A percentile compares a stretch with the other conserved stretches of the same genome.
Conservation (phyloP, 225 moss, liverwort and hornwort genomes). For the Pleurozium schreberi region DNA sequence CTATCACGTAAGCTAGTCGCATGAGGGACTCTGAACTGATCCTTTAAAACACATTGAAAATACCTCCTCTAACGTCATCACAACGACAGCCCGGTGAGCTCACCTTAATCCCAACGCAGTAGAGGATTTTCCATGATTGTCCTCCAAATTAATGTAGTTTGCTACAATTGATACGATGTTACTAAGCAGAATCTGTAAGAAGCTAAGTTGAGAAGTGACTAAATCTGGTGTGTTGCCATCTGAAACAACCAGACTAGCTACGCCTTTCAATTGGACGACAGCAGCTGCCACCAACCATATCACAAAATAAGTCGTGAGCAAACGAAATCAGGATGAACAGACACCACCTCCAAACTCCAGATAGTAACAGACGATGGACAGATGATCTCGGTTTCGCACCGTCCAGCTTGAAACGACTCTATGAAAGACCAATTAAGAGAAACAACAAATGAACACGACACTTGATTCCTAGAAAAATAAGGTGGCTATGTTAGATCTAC, state of each 20-base stretch:
- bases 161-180: conserved; percentile 61
- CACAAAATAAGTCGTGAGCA: not conserved
- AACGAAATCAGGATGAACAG: not conserved
- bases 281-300: conserved; percentile 50
- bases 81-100: not conserved
- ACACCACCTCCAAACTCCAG: not conserved
- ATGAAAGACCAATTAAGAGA: not conserved
- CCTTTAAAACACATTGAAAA: not conserved
- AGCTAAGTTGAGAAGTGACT: conserved; percentile 38
- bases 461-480: not conserved
- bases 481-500: not conserved
- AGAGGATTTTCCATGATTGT: conserved; percentile 15
- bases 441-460: not conserved
- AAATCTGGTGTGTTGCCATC: conserved; percentile 39
- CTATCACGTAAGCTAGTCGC: not conserved
- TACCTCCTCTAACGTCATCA: not conserved
- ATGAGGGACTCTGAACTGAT: not conserved
- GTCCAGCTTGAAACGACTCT: not conserved
- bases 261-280: conserved; percentile 68
- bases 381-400: not conserved
- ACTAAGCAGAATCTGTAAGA: conserved; percentile 45
- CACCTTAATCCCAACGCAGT: conserved; percentile 25
- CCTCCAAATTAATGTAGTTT: conserved; percentile 56
- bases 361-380: not conserved
- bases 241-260: conserved; percentile 51